phyloP scores from a whole-genome alignment of 2,329 filamentous ascomycete species.

The Fusarium sp. region DNA sequence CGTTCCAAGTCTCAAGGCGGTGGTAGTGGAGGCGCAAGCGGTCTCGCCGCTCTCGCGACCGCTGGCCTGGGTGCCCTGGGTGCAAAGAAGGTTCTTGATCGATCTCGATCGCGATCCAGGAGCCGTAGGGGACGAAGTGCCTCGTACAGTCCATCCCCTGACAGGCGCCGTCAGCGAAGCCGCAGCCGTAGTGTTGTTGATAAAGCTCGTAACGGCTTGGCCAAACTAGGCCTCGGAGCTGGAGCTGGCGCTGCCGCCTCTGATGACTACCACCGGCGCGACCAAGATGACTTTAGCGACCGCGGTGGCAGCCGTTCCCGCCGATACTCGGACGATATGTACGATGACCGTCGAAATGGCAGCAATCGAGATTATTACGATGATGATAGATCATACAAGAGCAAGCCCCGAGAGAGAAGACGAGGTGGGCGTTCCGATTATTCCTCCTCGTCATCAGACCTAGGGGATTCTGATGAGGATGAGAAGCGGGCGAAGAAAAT shows the following conservation, averaged over 20 bases:
- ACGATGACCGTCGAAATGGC: conserved; percentile 56
- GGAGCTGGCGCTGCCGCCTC: conserved; percentile 50
- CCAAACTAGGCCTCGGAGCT: conserved; percentile 68
- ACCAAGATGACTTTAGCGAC: conserved; percentile 57
- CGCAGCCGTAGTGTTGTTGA: conserved; percentile 74
- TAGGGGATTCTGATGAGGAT: conserved; percentile 68
- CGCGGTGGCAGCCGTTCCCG: conserved; percentile 52
- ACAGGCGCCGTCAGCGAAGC: conserved; percentile 57
- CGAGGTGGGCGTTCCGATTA: conserved; percentile 56
- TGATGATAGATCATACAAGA: conserved; percentile 55
- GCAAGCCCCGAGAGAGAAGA: conserved; percentile 52
- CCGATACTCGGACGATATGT: conserved; percentile 55
- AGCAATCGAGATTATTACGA: conserved; percentile 56
- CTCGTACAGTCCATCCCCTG: conserved; percentile 54
- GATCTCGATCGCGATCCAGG: conserved; percentile 64
- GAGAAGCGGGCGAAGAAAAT: conserved; percentile 64
- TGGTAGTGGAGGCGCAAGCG: conserved; percentile 53
- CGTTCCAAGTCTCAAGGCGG: conserved; percentile 62
- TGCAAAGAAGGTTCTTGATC: conserved; percentile 67
- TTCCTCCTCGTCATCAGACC: conserved; percentile 61
- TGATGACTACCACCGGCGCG: conserved; percentile 52
- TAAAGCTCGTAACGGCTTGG: conserved; percentile 67
- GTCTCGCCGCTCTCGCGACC: conserved; percentile 70
- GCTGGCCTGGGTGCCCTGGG: conserved; percentile 69
- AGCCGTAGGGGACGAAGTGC: conserved; percentile 64